Evolutionary conservation across 257 asterid species (phyloP).

Genomic region (Pogostemon cablin): DNA sequence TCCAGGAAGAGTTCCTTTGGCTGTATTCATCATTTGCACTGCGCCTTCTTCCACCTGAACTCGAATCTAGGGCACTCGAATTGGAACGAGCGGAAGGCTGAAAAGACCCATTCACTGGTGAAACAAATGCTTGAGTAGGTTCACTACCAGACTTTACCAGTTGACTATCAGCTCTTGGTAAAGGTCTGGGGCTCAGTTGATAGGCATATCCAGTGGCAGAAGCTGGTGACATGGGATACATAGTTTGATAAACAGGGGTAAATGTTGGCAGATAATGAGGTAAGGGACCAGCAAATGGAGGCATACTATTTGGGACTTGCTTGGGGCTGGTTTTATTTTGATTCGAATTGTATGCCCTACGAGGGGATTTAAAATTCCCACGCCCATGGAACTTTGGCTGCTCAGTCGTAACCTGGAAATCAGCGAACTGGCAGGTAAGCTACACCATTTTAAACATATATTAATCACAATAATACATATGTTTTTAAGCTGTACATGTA

Average conservation of each 20-base stretch:
- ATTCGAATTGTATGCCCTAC: conserved; percentile 52
- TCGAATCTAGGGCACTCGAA: conserved; percentile 46
- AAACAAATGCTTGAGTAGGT: conserved; percentile 53
- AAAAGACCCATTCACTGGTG: conserved; percentile 54
- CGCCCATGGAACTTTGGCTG: conserved; percentile 66
- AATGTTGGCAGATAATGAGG: conserved; percentile 53
- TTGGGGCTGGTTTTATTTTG: conserved; percentile 65
- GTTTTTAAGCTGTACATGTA: not conserved
- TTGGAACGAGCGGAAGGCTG: conserved; percentile 52
- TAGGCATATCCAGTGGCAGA: conserved; percentile 60
- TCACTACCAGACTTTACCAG: conserved; percentile 52
- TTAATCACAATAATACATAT: not conserved
- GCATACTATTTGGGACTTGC: conserved; percentile 56
- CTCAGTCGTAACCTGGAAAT: conserved; percentile 58
- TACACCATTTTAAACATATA: conserved; percentile 17
- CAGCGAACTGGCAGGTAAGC: conserved; percentile 30
- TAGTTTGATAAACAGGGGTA: conserved; percentile 56
- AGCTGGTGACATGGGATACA: conserved; percentile 59
- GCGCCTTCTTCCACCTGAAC: conserved; percentile 56
- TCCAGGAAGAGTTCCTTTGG: conserved; percentile 45
- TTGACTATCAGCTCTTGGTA: conserved; percentile 51
- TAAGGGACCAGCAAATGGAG: conserved; percentile 56
- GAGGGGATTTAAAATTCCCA: conserved; percentile 52
- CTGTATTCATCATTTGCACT: conserved; percentile 49
- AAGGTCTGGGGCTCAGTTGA: conserved; percentile 53